A percentile compares a stretch with the other conserved stretches of the same genome.
These are phyloP conservation scores for Annulohypoxylon bovei DNA, from an alignment of 495 filamentous ascomycete genomes.

Conservation along the genomic window DNA sequence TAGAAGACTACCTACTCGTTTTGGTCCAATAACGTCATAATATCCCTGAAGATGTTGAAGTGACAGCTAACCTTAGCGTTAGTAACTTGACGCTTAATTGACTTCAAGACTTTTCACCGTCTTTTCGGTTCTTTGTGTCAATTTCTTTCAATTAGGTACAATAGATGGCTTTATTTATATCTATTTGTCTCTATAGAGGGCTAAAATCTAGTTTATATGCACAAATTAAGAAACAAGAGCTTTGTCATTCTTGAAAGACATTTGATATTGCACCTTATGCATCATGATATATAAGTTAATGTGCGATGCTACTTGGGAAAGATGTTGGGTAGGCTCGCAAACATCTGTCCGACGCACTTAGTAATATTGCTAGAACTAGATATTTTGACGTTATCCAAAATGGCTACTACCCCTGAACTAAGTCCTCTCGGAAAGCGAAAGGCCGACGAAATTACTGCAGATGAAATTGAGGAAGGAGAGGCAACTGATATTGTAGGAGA, in stretches of 20 bases:
- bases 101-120: background rate
- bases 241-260: background rate
- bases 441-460: slow-evolving; percentile 18
- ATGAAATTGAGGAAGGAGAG: background rate
- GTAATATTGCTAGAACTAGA: background rate
- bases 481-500: background rate
- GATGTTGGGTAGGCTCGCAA: background rate
- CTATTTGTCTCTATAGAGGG: background rate
- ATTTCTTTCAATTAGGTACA: background rate
- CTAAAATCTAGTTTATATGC: background rate
- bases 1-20: background rate
- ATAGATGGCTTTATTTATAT: background rate
- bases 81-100: background rate
- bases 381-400: background rate
- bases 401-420: background rate
- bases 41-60: too few species aligned
- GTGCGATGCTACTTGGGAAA: background rate
- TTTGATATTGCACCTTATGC: background rate
- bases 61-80: too few species aligned
- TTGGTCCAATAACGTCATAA: too few species aligned
- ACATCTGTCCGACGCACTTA: background rate
- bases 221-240: background rate
- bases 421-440: slow-evolving; percentile 14
- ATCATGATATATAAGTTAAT: background rate
- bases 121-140: background rate